These are phyloP conservation scores for Dactylellina cionopaga DNA, from an alignment of 2,329 filamentous ascomycete genomes.

Conservation along the genomic window DNA sequence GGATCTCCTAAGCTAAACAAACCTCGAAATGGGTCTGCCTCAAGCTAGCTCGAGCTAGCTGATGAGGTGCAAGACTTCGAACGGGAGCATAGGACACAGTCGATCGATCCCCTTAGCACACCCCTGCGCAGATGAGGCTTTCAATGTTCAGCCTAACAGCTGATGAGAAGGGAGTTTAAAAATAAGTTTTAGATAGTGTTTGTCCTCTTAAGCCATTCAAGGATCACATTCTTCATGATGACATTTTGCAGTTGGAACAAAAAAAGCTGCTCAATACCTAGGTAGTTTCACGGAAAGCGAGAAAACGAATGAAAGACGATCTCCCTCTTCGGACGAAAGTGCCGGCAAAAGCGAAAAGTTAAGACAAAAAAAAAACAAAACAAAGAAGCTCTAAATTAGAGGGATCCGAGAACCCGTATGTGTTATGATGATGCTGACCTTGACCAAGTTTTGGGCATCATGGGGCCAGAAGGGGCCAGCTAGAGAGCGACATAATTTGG, in stretches of 20 bases:
- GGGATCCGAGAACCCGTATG: slow-evolving; percentile 21
- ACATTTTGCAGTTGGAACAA: slow-evolving; percentile 43
- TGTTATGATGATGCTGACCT: slow-evolving; percentile 37
- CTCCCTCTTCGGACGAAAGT: slow-evolving; percentile 42
- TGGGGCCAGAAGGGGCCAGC: slow-evolving; percentile 34
- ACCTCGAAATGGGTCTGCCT: slow-evolving; percentile 21
- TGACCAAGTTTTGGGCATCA: slow-evolving; percentile 44
- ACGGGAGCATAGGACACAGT: too few relatives aligned
- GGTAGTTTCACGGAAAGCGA: too few relatives aligned
- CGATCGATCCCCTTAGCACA: too few relatives aligned
- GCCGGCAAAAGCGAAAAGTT: slow-evolving; percentile 28
- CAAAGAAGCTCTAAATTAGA: slow-evolving; percentile 13
- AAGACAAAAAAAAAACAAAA: slow-evolving; percentile 5
- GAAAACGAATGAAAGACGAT: slow-evolving; percentile 26
- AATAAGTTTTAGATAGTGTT: too few relatives aligned
- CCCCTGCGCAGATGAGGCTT: too few relatives aligned
- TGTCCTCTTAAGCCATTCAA: neutral
- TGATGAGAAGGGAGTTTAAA: neutral
- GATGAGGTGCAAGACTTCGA: too few relatives aligned
- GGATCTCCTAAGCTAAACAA: slow-evolving; percentile 29
- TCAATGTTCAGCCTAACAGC: too few relatives aligned
- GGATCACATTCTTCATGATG: slow-evolving; percentile 51
- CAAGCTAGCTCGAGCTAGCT: too few relatives aligned
- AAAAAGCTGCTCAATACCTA: too few relatives aligned
- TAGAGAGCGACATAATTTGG: slow-evolving; percentile 24